phyloP scores from a whole-genome alignment of 2,329 filamentous ascomycete genomes.

The Clonostachys solani region DNA sequence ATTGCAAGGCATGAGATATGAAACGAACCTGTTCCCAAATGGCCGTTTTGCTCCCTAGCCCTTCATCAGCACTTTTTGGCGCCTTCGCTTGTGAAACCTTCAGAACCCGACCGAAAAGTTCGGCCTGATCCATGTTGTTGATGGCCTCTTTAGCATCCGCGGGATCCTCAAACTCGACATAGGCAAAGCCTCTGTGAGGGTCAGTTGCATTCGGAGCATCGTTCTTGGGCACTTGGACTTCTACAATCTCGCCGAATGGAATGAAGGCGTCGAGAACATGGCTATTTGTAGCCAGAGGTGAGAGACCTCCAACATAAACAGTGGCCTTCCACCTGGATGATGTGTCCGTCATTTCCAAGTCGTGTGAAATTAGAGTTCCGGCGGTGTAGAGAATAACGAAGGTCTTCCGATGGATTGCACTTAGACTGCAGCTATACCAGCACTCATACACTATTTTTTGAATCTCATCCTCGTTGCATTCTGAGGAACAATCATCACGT shows the following conservation, averaged over 20 bases:
- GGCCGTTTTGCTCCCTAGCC: constrained; percentile 87
- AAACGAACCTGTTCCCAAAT: constrained; percentile 88
- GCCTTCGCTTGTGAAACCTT: constrained; percentile 91
- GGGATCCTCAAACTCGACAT: constrained; percentile 86
- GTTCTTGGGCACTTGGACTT: constrained; percentile 85
- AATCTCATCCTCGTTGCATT: not conserved
- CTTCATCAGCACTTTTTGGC: constrained; percentile 83
- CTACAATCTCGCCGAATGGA: constrained; percentile 92
- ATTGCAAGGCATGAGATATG: not conserved
- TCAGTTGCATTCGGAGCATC: constrained; percentile 76
- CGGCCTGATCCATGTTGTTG: constrained; percentile 98
- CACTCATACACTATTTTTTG: not conserved
- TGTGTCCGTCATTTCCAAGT: constrained; percentile 64
- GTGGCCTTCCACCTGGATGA: constrained; percentile 82
- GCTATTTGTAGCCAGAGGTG: constrained; percentile 68
- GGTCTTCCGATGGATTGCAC: not conserved
- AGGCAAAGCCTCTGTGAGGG: constrained; percentile 87
- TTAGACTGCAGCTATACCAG: not conserved
- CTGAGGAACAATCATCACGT: not conserved
- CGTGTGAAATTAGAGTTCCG: too few species aligned
- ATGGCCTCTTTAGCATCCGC: constrained; percentile 91
- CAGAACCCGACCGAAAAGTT: constrained; percentile 87
- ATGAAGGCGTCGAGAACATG: constrained; percentile 89
- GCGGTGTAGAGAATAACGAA: too few species aligned
- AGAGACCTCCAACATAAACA: constrained; percentile 86